A percentile compares a stretch with the other conserved stretches of the same genome.
phyloP scores from a whole-genome alignment of 2,329 filamentous ascomycete species.

The Penicillium sp. region DNA sequence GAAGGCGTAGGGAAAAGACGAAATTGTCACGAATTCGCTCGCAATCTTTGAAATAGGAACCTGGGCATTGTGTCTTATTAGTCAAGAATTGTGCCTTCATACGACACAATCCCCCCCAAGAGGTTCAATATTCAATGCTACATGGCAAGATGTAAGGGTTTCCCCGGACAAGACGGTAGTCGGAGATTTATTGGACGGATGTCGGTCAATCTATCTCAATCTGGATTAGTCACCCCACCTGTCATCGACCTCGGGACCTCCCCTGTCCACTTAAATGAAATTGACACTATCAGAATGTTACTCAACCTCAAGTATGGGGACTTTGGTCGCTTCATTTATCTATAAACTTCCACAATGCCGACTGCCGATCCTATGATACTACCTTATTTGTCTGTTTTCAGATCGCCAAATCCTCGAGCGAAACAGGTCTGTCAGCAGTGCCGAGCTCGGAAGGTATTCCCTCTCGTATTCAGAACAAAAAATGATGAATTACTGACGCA shows the following conservation, averaged over 20 bases:
- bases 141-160: not conserved
- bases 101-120: not conserved
- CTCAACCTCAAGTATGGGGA: not conserved
- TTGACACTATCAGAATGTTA: not conserved
- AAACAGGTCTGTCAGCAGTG: not conserved
- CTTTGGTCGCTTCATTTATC: not conserved
- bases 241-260: not conserved
- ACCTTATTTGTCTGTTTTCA: not conserved
- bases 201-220: not conserved
- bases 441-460: not conserved
- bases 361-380: not conserved
- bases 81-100: not conserved
- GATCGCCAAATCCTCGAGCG: not conserved
- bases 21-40: not conserved
- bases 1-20: not conserved
- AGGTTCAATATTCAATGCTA: not conserved
- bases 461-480: not conserved
- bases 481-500: not conserved
- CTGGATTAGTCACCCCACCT: not conserved
- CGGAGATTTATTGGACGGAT: not conserved
- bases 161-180: not conserved
- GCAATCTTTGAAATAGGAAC: not conserved
- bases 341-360: not conserved
- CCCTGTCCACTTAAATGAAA: not conserved
- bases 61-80: not conserved